Evolutionary conservation across 2,329 filamentous ascomycete species (phyloP), one percentile per base, ranked within the genome.

Genomic region (Lachnellula cervina): DNA sequence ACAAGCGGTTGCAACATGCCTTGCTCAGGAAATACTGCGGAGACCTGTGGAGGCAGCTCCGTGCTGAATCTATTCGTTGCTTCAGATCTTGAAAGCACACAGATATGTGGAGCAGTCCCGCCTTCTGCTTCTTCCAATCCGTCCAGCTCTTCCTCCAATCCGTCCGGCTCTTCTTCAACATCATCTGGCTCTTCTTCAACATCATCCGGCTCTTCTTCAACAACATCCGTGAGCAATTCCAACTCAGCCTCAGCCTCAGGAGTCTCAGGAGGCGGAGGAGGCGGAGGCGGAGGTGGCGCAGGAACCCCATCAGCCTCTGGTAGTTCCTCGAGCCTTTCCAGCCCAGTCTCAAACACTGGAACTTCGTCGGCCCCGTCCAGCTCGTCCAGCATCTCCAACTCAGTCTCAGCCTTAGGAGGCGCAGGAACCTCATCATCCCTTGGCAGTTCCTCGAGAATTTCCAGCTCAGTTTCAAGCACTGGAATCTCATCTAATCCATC

Each of bases 81-180:
- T 49, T 71, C 71, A 51, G 76, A 80, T 52, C 69, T 82, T 34
- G 67, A 75, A 65, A 80, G 76, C 52, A 70, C 76, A 13, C 71
- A 81, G 69, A 78, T 78, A 42, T 82, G 79, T 63, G 45, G 51
- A 25, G 57, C 55, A 19, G 7, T 19, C 13, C n/a, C 42, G 2
- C 19, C 47, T 16, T 19, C 34, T 35, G 57, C 54, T 37, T 56
- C 63, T 8, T 62, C 59, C 9, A 61, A 25, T 7, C 49, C 59
- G 47, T 43, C 59, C 17, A 46, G 49, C 56, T 25, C 57, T 55
- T n/a, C 57, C 13, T 43, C 32, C n/a, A n/a, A n/a, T n/a, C n/a
- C n/a, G n/a, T n/a, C n/a, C n/a, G n/a, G n/a, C n/a, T n/a, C 57
- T 55, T n/a, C 57, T n/a, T 43, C 32, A n/a, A 46, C 57, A 34